Conservation (phyloP, 805 yeast genomes). For the Lachancea dasiensis region DNA sequence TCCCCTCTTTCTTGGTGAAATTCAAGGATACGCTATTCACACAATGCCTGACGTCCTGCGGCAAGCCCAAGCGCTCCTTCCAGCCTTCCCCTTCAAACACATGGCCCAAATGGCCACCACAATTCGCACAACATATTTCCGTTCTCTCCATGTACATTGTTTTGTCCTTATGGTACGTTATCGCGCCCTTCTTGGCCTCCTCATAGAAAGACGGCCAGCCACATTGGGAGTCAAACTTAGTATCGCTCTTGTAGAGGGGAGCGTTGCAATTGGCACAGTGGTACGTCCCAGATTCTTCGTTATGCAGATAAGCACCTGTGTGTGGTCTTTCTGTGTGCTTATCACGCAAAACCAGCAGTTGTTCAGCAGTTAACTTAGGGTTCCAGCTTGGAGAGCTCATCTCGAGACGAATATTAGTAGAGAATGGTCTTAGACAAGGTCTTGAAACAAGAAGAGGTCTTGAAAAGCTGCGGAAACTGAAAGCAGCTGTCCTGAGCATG, state of each 20-base stretch:
- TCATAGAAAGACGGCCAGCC: constrained; percentile 99
- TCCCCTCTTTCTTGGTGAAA: constrained; percentile 36
- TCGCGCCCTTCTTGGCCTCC: constrained; percentile 70
- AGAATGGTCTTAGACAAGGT: not conserved
- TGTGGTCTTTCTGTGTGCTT: constrained; percentile 44
- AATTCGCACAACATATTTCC: constrained; percentile 81
- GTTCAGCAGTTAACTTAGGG: constrained; percentile 68
- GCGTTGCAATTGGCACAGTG: constrained; percentile 79
- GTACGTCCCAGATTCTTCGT: constrained; percentile 53
- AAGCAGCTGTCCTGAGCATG: not conserved
- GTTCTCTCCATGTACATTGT: constrained; percentile 74
- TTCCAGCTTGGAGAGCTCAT: constrained; percentile 53
- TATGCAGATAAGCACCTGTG: constrained; percentile 35
- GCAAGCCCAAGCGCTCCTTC: constrained; percentile 36
- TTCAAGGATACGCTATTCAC: constrained; percentile 82
- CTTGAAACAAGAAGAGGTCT: not conserved
- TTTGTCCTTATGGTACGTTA: constrained; percentile 53
- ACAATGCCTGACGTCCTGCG: constrained; percentile 89
- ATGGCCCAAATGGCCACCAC: constrained; percentile 96
- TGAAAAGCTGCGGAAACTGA: not conserved
- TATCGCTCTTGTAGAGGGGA: constrained; percentile 70
- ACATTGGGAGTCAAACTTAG: constrained; percentile 87
- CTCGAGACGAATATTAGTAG: not conserved
- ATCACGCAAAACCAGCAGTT: constrained; percentile 70
- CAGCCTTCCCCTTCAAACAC: constrained; percentile 92